These are phyloP conservation scores for Chenopodium suecicum DNA, from an alignment of 148 eudicot species.

Conservation along the genomic window DNA sequence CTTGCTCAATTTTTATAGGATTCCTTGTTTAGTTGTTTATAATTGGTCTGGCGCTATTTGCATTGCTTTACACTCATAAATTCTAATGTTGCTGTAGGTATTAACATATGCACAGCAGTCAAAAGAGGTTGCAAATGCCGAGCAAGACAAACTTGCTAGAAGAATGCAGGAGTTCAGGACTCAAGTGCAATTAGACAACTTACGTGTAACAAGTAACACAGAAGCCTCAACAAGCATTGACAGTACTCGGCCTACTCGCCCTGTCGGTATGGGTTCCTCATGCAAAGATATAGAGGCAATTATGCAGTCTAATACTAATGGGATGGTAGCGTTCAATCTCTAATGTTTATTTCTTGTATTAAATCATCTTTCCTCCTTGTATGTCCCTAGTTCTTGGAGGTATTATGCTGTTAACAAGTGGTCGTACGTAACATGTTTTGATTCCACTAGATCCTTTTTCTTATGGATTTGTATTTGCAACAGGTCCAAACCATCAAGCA, in stretches of 20 bases:
- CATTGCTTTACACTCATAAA: conserved; percentile 15
- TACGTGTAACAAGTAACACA: conserved; percentile 54
- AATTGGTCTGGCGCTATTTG: neutral
- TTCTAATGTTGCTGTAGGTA: conserved; percentile 47
- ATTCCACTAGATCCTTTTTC: neutral
- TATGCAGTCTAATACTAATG: conserved; percentile 76
- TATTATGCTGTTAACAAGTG: neutral
- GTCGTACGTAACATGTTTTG: neutral
- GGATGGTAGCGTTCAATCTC: conserved; percentile 51
- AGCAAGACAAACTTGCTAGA: conserved; percentile 89
- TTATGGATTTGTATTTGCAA: conserved; percentile 13
- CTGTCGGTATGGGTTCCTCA: conserved; percentile 50
- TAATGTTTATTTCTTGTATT: conserved; percentile 1
- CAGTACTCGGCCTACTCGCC: conserved; percentile 55
- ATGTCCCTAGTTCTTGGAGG: neutral
- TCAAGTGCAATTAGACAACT: conserved; percentile 64
- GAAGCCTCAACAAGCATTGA: conserved; percentile 56
- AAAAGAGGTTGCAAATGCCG: conserved; percentile 70
- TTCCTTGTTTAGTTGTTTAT: neutral
- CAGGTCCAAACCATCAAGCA: conserved; percentile 93
- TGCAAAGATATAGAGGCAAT: conserved; percentile 65
- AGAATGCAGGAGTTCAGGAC: conserved; percentile 96
- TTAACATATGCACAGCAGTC: conserved; percentile 93
- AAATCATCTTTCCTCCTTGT: neutral
- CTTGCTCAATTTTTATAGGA: neutral